Evolutionary conservation across 805 yeast genomes (phyloP), one percentile per base, ranked within the genome.

Genomic region (Huiozyma naganishii): DNA sequence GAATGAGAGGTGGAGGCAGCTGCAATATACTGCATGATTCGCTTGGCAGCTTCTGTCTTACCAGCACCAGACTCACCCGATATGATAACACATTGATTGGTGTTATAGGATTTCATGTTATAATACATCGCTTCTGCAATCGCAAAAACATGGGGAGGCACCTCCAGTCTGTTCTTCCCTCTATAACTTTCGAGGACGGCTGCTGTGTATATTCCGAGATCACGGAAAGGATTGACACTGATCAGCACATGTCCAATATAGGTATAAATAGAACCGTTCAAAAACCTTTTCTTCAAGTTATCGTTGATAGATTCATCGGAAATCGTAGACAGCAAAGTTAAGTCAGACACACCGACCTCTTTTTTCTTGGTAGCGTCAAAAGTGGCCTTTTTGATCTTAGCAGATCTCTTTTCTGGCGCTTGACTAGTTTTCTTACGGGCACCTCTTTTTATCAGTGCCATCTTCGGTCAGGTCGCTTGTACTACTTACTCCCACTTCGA

Each of bases 51-150:
- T 67, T 90, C 97, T 5, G 97, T 90, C 61, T 90, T 90, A 41
- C 97, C 97, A 5, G 97, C 97, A 49, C 97, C 97, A 1, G 95
- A 85, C 63, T 90, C 97, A 45, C 97, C 97, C 3, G 95, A 85
- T 52, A 92, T 92, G 54, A 92, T 92, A 23, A 92, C 97, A 73
- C 97, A 90, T 63, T 92, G 98, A 59, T 80, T 87, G 55, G 92
- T 97, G 46, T 83, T 78, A 65, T 92, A 92, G 0, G 95, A 83
- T 65, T 89, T 89, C 80, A 92, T 74, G 62, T 90, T 85, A 67
- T 92, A 90, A 65, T 83, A 92, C 95, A 92, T 88, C 32, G 94
- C 69, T 66, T 92, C 99, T 8, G 99, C 98, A 56, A 92, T 88
- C 42, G 97, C 95, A 65, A 82, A 92, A 29, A 92, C 98, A 66